Evolutionary conservation across 768 basidiomycete species (phyloP), one percentile per base, ranked within the genome.

Genomic region (Crassisporium funariophilum): DNA sequence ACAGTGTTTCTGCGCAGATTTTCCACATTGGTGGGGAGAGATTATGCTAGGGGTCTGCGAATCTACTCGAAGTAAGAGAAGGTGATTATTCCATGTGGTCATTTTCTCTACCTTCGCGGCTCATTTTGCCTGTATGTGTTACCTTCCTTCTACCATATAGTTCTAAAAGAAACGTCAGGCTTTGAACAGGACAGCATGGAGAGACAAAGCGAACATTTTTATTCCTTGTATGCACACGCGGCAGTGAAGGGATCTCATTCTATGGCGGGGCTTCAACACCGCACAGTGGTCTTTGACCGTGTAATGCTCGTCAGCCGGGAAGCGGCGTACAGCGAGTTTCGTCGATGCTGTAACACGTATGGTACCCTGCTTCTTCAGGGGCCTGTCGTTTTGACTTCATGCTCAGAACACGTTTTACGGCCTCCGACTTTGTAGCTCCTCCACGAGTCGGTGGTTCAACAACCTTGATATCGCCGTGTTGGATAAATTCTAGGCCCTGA

Each of bases 191-290:
- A 59, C 59, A 4, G 69, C 67, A 44, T 86, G 83, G 85, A 75
- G 83, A 24, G 87, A 89, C 58, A 53, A 57, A 8, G 79, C 82
- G 1, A 74, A 76, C 10, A 73, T 89, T 57, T 79, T 86, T 56
- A 73, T 77, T 16, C 82, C 81, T 40, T 70, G 88, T 50, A 71
- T 89, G 53, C 68, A 74, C 22, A 67, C 74, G 8, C 67, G 70
- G 21, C 83, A 86, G 55, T 90, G 88, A 84, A 46, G 69, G 5
- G 87, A 88, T 62, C 70, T 86, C 17, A 67, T 73, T 15, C 57
- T 49, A 22, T n/a, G n/a, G n/a, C n/a, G n/a, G n/a, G n/a, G n/a
- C n/a, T n/a, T n/a, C 49, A 71, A 23, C 58, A 65, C 23, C 62
- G 62, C 19, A 83, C 81, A 12, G 78, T 81, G 66, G 72, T 82